phyloP scores from a whole-genome alignment of 805 yeast species.

The Saccharomycopsis sp. region DNA sequence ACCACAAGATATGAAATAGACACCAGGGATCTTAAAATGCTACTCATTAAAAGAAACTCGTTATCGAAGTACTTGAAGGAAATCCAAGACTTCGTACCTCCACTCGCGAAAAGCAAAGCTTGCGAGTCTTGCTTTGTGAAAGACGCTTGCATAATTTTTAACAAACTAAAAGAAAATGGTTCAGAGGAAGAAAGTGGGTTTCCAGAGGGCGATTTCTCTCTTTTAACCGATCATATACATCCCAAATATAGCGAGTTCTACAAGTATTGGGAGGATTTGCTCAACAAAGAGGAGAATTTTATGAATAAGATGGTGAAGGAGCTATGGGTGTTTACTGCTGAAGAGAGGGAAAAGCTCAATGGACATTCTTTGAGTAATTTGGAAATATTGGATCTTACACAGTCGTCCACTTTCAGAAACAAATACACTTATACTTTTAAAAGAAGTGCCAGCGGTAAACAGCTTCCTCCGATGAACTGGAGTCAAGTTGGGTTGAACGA shows the following conservation, averaged over 20 bases:
- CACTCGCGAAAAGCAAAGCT: slow-evolving; percentile 38
- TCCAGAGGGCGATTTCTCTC: slow-evolving; percentile 36
- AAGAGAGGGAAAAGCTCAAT: slow-evolving; percentile 45
- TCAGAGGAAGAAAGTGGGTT: slow-evolving; percentile 46
- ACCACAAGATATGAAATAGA: slow-evolving; percentile 47
- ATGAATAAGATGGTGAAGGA: slow-evolving; percentile 45
- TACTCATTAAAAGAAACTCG: slow-evolving; percentile 65
- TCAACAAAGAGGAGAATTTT: slow-evolving; percentile 66
- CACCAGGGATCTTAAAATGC: slow-evolving; percentile 49
- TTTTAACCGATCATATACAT: slow-evolving; percentile 42
- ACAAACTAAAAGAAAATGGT: slow-evolving; percentile 53
- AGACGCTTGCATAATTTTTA: slow-evolving; percentile 55
- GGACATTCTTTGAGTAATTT: slow-evolving; percentile 54
- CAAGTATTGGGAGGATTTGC: slow-evolving; percentile 61
- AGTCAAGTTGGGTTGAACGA: slow-evolving; percentile 53
- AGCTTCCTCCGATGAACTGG: slow-evolving; percentile 22
- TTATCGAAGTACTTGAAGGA: slow-evolving; percentile 51
- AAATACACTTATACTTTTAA: slow-evolving; percentile 37
- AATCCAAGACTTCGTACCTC: slow-evolving; percentile 44
- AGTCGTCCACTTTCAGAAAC: no score
- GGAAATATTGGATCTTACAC: slow-evolving; percentile 29
- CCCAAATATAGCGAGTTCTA: slow-evolving; percentile 45
- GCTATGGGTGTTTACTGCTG: slow-evolving; percentile 56
- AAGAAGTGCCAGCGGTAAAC: slow-evolving; percentile 25
- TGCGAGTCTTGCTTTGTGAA: slow-evolving; percentile 57